Evolutionary conservation across 2,329 filamentous ascomycete genomes (phyloP), one percentile per base, ranked within the genome.

Genomic region (Hypoxylon sp.): DNA sequence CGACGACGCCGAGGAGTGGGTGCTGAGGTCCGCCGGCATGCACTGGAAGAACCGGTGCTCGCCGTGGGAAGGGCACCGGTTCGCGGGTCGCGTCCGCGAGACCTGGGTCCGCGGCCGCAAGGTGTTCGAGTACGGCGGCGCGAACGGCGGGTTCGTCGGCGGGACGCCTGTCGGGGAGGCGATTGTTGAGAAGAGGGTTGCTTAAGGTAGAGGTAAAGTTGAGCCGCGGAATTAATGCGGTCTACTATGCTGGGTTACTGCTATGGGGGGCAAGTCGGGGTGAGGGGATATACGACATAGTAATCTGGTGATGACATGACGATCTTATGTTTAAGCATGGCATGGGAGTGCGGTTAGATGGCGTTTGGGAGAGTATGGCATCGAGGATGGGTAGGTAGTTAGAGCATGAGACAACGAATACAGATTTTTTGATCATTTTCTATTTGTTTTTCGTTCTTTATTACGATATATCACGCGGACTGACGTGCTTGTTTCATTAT

Each of bases 31-130:
- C 17, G 88, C 86, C 64, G 92, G 93, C 51, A 97, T 99, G 93
- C 85, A 95, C 69, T 99, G 97, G 86, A 89, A 93, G 78, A 97
- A 97, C 78, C 92, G 93, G 74, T 94, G 93, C 81, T 93, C 90
- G 59, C 93, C 94, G 0, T 97, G 96, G 84, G 91, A 97, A 76
- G 92, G 92, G 19, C 91, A 90, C 77, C 84, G 81, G 30, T 89
- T 97, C 72, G 85, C 84, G 48, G 94, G 94, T 1, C 86, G 93
- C 62, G 93, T 97, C 10, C 82, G 80, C 61, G 92, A 96, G 83
- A 97, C 94, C 6, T 97, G 92, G 91, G 74, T 97, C 65, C 84
- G 93, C 6, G 94, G 94, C 0, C 81, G 80, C 67, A 89, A 85
- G 75, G 84, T 97, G n/a, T 96, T 91, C 76, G 84, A 86, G 65